phyloP scores from a whole-genome alignment of 768 basidiomycete species.

The Exsudoporus frostii region DNA sequence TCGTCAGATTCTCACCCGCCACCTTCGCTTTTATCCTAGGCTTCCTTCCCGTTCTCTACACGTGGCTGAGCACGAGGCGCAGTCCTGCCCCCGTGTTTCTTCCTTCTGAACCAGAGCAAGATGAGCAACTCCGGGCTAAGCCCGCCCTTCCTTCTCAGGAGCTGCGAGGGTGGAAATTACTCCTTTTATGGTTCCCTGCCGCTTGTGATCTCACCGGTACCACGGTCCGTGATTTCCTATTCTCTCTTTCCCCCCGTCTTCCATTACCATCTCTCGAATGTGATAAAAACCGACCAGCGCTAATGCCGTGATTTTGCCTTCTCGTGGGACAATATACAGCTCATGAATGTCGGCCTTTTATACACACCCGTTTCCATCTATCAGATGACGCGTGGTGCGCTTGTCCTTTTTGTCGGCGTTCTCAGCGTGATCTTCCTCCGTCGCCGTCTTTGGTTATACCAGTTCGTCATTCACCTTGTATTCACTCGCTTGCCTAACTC shows the following conservation, averaged over 20 bases:
- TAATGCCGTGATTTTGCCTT: constrained; percentile 17
- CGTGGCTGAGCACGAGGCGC: constrained; percentile 52
- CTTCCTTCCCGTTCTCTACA: constrained; percentile 80
- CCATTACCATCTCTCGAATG: constrained; percentile 6
- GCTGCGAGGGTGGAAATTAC: constrained; percentile 64
- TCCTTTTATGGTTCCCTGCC: constrained; percentile 87
- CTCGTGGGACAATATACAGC: constrained; percentile 29
- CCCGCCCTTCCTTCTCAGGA: constrained; percentile 32
- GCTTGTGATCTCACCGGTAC: constrained; percentile 88
- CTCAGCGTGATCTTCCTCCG: constrained; percentile 89
- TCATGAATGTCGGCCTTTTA: constrained; percentile 95
- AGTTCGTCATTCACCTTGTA: constrained; percentile 44
- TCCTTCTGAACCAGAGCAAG: constrained; percentile 47
- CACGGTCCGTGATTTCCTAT: constrained; percentile 54
- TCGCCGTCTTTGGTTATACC: constrained; percentile 82
- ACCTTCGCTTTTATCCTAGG: constrained; percentile 43
- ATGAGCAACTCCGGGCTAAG: constrained; percentile 37
- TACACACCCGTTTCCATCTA: constrained; percentile 97
- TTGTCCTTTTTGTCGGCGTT: constrained; percentile 90
- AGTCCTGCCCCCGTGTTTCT: constrained; percentile 52
- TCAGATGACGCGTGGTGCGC: constrained; percentile 93
- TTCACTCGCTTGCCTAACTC: background rate
- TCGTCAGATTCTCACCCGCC: constrained; percentile 13
- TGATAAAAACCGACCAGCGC: constrained; percentile 8
- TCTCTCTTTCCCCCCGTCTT: constrained; percentile 8